phyloP scores from a whole-genome alignment of 148 eudicot species.

The Cornus controversa region DNA sequence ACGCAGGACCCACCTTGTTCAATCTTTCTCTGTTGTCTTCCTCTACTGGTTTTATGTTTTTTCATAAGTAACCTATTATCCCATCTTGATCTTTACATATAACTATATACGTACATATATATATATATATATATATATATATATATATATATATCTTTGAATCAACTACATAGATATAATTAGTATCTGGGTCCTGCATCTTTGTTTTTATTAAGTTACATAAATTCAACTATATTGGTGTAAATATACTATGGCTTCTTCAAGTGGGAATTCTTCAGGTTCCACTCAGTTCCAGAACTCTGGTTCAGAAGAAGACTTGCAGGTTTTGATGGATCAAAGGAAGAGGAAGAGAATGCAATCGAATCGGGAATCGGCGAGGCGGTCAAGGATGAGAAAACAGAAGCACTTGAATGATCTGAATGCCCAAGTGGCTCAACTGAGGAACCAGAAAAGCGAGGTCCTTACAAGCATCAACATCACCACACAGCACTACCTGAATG shows the following conservation, averaged over 20 bases:
- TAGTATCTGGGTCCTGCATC: too few relatives aligned
- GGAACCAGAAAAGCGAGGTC: slow-evolving; percentile 46
- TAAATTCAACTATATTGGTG: too few relatives aligned
- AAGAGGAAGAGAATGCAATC: slow-evolving; percentile 70
- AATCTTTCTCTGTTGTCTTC: slow-evolving; percentile 68
- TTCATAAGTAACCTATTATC: slow-evolving; percentile 38
- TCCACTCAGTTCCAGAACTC: slow-evolving; percentile 35
- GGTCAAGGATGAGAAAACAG: slow-evolving; percentile 71
- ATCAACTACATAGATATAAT: neutral
- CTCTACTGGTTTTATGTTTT: slow-evolving; percentile 83
- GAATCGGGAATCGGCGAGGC: slow-evolving; percentile 72
- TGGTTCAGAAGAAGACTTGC: slow-evolving; percentile 43
- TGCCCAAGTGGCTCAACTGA: slow-evolving; percentile 36
- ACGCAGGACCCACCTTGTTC: slow-evolving; percentile 79
- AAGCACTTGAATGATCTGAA: slow-evolving; percentile 60
- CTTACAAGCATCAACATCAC: slow-evolving; percentile 26
- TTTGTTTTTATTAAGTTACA: too few relatives aligned
- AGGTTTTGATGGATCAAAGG: slow-evolving; percentile 43
- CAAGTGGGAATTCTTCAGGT: slow-evolving; percentile 62
- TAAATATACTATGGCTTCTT: slow-evolving; percentile 39
- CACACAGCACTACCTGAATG: slow-evolving; percentile 41
- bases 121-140: too few relatives aligned
- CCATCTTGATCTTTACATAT: neutral
- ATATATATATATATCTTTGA: neutral
- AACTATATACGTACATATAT: neutral